Conservation (phyloP, 306 rosid species). For the Cicer chorassanicum region DNA sequence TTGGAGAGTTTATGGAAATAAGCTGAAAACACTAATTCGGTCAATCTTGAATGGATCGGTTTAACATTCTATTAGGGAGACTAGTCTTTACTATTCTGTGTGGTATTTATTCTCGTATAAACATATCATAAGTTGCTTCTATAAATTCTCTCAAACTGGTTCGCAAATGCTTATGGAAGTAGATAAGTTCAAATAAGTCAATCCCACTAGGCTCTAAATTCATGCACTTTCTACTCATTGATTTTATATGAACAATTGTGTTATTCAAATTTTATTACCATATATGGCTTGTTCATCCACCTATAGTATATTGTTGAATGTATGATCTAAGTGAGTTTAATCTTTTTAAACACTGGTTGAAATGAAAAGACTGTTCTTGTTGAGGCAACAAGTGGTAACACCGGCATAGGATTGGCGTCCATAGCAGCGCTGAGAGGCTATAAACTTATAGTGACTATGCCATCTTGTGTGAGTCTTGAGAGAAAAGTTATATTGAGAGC, state of each 20-base stretch:
- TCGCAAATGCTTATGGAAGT: not conserved
- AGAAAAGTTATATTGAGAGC: constrained; percentile 70
- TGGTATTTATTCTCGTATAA: not conserved
- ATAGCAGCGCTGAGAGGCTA: constrained; percentile 79
- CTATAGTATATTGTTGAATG: constrained; percentile 33
- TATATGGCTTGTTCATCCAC: not conserved
- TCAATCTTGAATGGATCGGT: not conserved
- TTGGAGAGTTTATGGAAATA: too few species aligned
- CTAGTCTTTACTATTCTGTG: not conserved
- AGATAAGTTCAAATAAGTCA: not conserved
- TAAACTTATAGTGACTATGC: constrained; percentile 66
- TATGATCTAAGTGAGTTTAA: constrained; percentile 35
- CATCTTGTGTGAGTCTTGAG: constrained; percentile 65
- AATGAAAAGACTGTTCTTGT: constrained; percentile 64
- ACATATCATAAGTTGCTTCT: not conserved
- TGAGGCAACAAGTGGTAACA: constrained; percentile 84
- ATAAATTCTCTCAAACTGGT: not conserved
- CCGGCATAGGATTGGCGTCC: constrained; percentile 85
- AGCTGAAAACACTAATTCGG: too few species aligned
- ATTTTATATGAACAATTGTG: not conserved
- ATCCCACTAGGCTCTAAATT: not conserved
- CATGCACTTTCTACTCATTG: not conserved
- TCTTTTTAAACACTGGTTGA: constrained; percentile 38
- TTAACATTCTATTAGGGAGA: not conserved
- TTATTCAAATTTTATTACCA: constrained; percentile 8